Evolutionary conservation across 2,329 filamentous ascomycete species (phyloP).

Genomic region (Cercospora beticola): DNA sequence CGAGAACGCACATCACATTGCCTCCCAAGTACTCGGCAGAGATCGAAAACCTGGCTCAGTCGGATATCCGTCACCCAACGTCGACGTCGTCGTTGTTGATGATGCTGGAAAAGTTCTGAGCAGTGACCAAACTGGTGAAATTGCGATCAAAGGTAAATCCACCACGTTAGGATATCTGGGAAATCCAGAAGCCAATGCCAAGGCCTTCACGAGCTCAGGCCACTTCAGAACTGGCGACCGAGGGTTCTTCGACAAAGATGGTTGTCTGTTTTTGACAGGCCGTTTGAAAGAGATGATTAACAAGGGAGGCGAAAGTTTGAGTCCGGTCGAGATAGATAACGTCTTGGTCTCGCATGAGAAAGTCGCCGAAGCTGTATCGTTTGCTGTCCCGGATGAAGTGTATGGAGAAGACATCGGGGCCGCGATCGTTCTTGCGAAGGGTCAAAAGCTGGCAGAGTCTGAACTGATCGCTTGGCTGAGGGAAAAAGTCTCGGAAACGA

Average conservation of each 20-base stretch:
- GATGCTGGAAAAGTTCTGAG: not conserved
- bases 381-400: no score
- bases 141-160: not conserved
- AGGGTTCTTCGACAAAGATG: conserved; percentile 73
- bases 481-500: no score
- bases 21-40: not conserved
- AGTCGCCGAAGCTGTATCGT: no score
- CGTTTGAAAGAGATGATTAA: conserved; percentile 90
- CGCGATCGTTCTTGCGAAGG: no score
- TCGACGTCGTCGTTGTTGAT: not conserved
- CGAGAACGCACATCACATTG: no score
- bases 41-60: not conserved
- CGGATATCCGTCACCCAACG: not conserved
- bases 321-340: no score
- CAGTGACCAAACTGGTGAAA: not conserved
- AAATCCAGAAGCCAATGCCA: conserved; percentile 71
- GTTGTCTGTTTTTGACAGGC: conserved; percentile 82
- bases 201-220: conserved; percentile 67
- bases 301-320: conserved; percentile 83
- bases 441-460: no score
- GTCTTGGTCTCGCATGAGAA: no score
- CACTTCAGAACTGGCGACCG: conserved; percentile 88
- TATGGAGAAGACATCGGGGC: no score
- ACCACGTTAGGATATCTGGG: conserved; percentile 55
- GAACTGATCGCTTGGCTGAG: no score